Evolutionary conservation across 441 rosid species (phyloP).

Genomic region (Metrosideros polymorpha): DNA sequence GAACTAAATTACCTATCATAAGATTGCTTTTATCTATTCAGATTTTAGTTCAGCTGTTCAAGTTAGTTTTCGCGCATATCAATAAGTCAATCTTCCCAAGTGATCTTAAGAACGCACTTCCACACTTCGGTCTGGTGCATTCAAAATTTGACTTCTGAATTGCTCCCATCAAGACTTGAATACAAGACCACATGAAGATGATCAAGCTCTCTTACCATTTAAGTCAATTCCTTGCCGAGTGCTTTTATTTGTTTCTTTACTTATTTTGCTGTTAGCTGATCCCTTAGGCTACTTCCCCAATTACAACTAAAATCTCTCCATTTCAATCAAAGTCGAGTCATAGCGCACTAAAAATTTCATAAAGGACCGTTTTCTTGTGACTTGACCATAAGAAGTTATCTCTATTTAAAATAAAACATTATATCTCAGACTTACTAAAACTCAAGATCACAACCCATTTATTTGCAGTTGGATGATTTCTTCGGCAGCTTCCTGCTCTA

Average conservation of each 20-base stretch:
- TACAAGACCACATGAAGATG: background rate
- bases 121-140: background rate
- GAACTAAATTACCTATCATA: background rate
- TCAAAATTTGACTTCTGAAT: background rate
- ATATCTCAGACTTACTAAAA: background rate
- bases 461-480: background rate
- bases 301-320: background rate
- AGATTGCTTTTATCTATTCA: background rate
- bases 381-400: background rate
- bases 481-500: too few relatives aligned
- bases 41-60: rapidly evolving
- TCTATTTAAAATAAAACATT: background rate
- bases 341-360: background rate
- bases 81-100: background rate
- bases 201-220: background rate
- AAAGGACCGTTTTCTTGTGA: background rate
- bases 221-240: background rate
- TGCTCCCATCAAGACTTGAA: background rate
- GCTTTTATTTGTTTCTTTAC: background rate
- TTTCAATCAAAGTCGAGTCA: background rate
- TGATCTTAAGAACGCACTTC: background rate
- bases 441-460: background rate
- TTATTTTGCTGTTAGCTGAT: background rate
- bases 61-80: background rate
- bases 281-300: background rate